Evolutionary conservation across 2,329 filamentous ascomycete genomes (phyloP).

Genomic region (Emmonsiellopsis sp.): DNA sequence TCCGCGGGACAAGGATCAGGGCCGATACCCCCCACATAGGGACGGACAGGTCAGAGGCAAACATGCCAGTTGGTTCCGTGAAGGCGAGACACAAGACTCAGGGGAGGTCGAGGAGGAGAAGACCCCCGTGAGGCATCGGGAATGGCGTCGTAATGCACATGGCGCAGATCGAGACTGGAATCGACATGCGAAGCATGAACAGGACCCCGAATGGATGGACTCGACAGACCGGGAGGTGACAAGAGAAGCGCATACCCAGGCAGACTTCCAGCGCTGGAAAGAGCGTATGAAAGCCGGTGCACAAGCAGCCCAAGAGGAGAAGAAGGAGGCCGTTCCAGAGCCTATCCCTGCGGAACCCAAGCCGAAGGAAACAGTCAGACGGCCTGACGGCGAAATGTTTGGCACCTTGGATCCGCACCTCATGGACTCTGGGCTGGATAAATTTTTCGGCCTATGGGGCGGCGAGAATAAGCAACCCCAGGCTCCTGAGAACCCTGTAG

Average conservation of each 20-base stretch:
- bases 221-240: slow-evolving; percentile 59
- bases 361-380: slow-evolving; percentile 24
- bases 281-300: slow-evolving; percentile 69
- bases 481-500: slow-evolving; percentile 29
- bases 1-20: slow-evolving; percentile 46
- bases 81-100: slow-evolving; percentile 36
- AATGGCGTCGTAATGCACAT: slow-evolving; percentile 48
- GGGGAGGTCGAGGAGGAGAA: slow-evolving; percentile 35
- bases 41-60: slow-evolving; percentile 58
- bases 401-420: slow-evolving; percentile 51
- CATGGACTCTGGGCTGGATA: slow-evolving; percentile 61
- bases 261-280: slow-evolving; percentile 93
- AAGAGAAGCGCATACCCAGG: slow-evolving; percentile 65
- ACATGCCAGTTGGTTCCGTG: slow-evolving; percentile 68
- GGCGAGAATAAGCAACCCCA: slow-evolving; percentile 41
- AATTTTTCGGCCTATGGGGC: slow-evolving; percentile 59
- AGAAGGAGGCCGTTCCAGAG: slow-evolving; percentile 28
- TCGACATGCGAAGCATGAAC: slow-evolving; percentile 51
- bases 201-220: slow-evolving; percentile 88
- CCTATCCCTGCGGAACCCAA: slow-evolving; percentile 31
- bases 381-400: slow-evolving; percentile 43
- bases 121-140: slow-evolving; percentile 50
- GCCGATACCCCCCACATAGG: slow-evolving; percentile 48
- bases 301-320: slow-evolving; percentile 30
- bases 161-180: slow-evolving; percentile 47